Evolutionary conservation across 2,329 filamentous ascomycete species (phyloP).

Genomic region (Diplodia intermedia): DNA sequence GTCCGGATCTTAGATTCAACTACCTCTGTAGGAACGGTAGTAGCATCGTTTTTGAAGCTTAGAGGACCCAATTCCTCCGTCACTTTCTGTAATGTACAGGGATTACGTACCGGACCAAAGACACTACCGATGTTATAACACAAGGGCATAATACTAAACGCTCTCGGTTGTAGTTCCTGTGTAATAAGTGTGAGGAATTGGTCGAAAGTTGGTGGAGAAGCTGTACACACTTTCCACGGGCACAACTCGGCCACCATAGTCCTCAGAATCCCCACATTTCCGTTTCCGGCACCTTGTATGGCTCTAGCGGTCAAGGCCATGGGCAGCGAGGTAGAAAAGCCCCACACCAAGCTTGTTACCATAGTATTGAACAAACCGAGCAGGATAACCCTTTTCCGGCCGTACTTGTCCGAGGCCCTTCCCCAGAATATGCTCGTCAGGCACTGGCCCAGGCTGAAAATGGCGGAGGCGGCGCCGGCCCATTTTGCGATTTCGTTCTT

Average conservation of each 20-base stretch:
- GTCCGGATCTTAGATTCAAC: no score
- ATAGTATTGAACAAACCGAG: conserved; percentile 79
- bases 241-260: conserved; percentile 95
- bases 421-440: conserved; percentile 90
- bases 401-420: conserved; percentile 77
- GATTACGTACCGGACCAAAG: conserved; percentile 71
- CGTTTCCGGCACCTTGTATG: conserved; percentile 83
- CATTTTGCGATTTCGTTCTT: conserved; percentile 62
- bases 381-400: conserved; percentile 84
- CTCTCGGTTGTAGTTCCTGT: conserved; percentile 78
- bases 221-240: conserved; percentile 64
- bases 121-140: conserved; percentile 88
- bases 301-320: conserved; percentile 82
- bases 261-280: conserved; percentile 82
- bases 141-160: conserved; percentile 92
- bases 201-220: background rate
- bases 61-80: no score
- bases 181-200: background rate
- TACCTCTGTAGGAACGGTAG: no score
- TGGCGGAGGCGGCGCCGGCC: conserved; percentile 83
- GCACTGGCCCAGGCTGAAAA: conserved; percentile 77
- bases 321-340: conserved; percentile 76
- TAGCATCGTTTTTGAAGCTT: no score
- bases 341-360: conserved; percentile 80
- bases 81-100: background rate